Base-by-base conservation (phyloP, 169 alveolate species). In the Plasmodium gaboni region DNA sequence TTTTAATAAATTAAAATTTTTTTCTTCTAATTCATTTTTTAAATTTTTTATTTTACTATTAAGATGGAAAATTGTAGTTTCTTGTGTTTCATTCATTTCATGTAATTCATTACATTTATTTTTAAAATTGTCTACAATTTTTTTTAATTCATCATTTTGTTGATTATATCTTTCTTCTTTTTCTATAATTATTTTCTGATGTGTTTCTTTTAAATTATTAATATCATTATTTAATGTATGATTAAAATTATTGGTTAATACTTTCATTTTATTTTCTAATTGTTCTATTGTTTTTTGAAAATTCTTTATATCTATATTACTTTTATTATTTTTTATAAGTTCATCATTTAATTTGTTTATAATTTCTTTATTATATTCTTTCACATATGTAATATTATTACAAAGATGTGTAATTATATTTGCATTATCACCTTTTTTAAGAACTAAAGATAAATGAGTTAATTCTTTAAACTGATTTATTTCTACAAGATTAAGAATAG, bases 271-370 rank as follows among this genome's bases (percentile, higher is more conserved):
- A 7, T 68, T 38, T 48, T 91, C 92, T 57, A 89, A 68, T 44
- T 86, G 68, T 74, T 87, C 94, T 22, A 87, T 91, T 17, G 73
- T 87, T 68, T 70, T 74, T 50, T 85, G 68, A 26, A 73, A 26
- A 13, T 19, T 46, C 19, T 74, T 57, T 44, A 74, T 87, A 74
- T 87, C 71, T 32, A 87, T 71, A 28, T 38, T 46, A 53, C 26
- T 38, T 7, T 72, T 76, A 51, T 76, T 51, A 55, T 91, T 86
- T n/a, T 73, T 64, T 42, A 80, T 44, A 32, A 80, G 46, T 80
- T 71, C 93, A 3, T 89, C 89, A 38, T 85, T 69, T 53, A 74
- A 53, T 63, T 44, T 83, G 24, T 60, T 53, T n/a, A 68, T 83
- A 17, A 83, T 19, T 38, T 83, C 73, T 1, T 71, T 61, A 57